These are phyloP conservation scores for Lentinula lateritia DNA, from an alignment of 768 basidiomycete genomes.

Conservation along the genomic window DNA sequence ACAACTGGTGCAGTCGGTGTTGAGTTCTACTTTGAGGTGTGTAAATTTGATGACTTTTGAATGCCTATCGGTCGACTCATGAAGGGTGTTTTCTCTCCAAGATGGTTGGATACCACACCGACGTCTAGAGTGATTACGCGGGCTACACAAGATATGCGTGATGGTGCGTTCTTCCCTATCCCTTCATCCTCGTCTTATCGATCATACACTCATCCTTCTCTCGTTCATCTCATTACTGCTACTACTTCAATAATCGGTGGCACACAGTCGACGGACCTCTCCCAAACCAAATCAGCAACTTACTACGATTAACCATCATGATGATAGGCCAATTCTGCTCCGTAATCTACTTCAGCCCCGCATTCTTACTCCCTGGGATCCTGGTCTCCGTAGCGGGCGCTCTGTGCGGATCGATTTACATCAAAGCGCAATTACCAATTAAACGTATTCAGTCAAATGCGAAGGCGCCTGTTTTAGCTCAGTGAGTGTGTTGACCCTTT, in stretches of 20 bases:
- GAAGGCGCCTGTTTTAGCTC: constrained; percentile 9
- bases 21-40: constrained; percentile 58
- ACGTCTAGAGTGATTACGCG: constrained; percentile 54
- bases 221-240: too few species aligned
- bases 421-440: constrained; percentile 42
- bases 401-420: constrained; percentile 37
- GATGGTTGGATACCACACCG: constrained; percentile 46
- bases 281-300: constrained; percentile 19
- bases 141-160: constrained; percentile 61
- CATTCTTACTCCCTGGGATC: constrained; percentile 40
- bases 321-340: constrained; percentile 38
- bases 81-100: constrained; percentile 10
- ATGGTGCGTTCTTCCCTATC: constrained; percentile 16
- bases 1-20: constrained; percentile 43
- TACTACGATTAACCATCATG: constrained; percentile 23
- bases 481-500: constrained; percentile 19
- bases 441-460: constrained; percentile 25
- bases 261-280: constrained; percentile 45
- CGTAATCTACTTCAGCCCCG: constrained; percentile 38
- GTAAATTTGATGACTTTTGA: constrained; percentile 1
- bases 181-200: constrained; percentile 30
- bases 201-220: too few species aligned
- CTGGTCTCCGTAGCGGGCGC: constrained; percentile 36
- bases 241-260: constrained; percentile 14
- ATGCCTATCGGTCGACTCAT: neutral